phyloP scores from a whole-genome alignment of 805 yeast species.

The Teunomyces funiuensis region DNA sequence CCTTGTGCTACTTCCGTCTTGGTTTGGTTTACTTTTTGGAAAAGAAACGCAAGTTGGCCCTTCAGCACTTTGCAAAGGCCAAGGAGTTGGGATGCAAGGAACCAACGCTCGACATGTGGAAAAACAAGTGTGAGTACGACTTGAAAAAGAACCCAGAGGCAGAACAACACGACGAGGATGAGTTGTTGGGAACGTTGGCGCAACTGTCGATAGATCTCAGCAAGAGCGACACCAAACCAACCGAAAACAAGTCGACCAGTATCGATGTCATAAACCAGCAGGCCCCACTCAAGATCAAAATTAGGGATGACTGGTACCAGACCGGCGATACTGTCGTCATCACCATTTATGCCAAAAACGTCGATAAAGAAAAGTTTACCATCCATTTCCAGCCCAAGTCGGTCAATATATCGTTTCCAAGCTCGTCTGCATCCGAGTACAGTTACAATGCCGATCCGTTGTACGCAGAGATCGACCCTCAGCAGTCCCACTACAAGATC shows the following conservation, averaged over 20 bases:
- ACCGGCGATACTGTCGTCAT: constrained; percentile 54
- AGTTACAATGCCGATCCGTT: constrained; percentile 56
- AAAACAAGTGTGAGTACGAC: constrained; percentile 35
- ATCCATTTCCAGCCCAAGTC: constrained; percentile 40
- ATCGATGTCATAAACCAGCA: constrained; percentile 35
- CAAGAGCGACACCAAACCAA: neutral
- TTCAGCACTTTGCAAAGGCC: constrained; percentile 43
- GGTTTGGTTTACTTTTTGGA: constrained; percentile 46
- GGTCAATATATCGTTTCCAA: constrained; percentile 47
- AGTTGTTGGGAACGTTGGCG: neutral
- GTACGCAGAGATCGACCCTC: constrained; percentile 49
- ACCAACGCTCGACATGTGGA: constrained; percentile 50
- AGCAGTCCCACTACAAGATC: constrained; percentile 46
- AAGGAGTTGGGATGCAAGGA: constrained; percentile 44
- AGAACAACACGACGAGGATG: constrained; percentile 7
- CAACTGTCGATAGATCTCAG: neutral
- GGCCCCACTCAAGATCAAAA: constrained; percentile 39
- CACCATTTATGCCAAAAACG: constrained; percentile 67
- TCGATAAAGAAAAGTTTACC: constrained; percentile 49
- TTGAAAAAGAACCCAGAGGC: constrained; percentile 20
- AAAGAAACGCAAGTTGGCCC: constrained; percentile 43
- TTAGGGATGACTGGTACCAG: constrained; percentile 59
- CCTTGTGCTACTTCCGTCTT: constrained; percentile 47
- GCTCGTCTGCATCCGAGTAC: constrained; percentile 53
- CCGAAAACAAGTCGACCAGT: constrained; percentile 21